phyloP scores from a whole-genome alignment of 768 basidiomycete genomes.

The Baorangia bicolor region DNA sequence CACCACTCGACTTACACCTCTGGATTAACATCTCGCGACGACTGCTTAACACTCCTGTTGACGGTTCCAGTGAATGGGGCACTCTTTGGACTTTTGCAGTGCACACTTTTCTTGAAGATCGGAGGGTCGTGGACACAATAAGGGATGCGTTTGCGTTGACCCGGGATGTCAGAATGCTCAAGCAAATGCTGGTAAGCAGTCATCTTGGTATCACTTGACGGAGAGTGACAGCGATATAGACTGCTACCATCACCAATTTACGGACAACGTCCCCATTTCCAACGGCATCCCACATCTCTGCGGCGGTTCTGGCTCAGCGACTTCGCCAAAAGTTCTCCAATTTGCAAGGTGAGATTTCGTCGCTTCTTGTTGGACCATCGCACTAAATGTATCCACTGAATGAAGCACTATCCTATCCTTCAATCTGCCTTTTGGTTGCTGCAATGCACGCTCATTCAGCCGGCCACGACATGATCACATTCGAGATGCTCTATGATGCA shows the following conservation, averaged over 20 bases:
- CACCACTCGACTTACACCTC: conserved; percentile 47
- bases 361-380: background rate
- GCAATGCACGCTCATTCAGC: conserved; percentile 71
- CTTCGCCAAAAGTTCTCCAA: conserved; percentile 51
- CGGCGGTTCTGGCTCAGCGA: conserved; percentile 52
- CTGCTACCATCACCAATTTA: conserved; percentile 43
- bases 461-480: conserved; percentile 81
- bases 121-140: conserved; percentile 43
- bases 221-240: conserved; percentile 35
- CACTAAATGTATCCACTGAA: background rate
- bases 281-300: conserved; percentile 41
- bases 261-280: conserved; percentile 55
- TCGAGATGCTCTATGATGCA: conserved; percentile 84
- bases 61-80: conserved; percentile 51
- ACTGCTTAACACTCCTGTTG: conserved; percentile 38
- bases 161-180: conserved; percentile 57
- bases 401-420: conserved; percentile 73
- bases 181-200: conserved; percentile 57
- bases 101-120: conserved; percentile 54
- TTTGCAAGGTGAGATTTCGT: conserved; percentile 47
- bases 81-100: conserved; percentile 57
- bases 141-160: conserved; percentile 62
- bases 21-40: conserved; percentile 53
- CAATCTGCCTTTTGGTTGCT: conserved; percentile 83
- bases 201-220: background rate